These are phyloP conservation scores for Metarhizium anisopliae DNA, from an alignment of 2,329 filamentous ascomycete genomes.

Conservation along the genomic window DNA sequence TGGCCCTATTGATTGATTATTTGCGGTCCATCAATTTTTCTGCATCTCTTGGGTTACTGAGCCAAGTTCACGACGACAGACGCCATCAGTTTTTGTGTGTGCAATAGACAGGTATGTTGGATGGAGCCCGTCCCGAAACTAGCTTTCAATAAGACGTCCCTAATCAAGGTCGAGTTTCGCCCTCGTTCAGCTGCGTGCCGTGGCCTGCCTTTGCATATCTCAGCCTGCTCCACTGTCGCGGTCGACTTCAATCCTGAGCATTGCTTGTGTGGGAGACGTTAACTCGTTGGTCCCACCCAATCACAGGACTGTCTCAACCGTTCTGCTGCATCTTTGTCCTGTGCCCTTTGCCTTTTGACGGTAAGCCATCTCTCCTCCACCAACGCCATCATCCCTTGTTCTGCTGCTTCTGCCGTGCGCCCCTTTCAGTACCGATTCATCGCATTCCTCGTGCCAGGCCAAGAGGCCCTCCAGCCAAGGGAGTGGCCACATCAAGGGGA, in stretches of 20 bases:
- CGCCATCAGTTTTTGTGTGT: background rate
- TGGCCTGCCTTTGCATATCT: conserved; percentile 24
- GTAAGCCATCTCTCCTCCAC: conserved; percentile 36
- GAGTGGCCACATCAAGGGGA: conserved; percentile 14
- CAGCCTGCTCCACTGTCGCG: conserved; percentile 31
- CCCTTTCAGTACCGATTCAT: conserved; percentile 13
- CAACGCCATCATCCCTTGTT: conserved; percentile 7
- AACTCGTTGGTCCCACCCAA: conserved; percentile 51
- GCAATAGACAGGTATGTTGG: conserved; percentile 18
- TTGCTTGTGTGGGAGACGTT: conserved; percentile 52
- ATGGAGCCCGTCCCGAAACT: conserved; percentile 6
- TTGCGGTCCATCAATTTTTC: background rate
- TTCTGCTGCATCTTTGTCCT: conserved; percentile 31
- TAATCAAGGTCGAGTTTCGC: conserved; percentile 6
- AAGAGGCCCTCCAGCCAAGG: conserved; percentile 18
- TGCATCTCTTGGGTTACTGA: background rate
- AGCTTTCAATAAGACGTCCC: conserved; percentile 7
- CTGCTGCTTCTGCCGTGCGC: background rate
- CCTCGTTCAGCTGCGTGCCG: conserved; percentile 28
- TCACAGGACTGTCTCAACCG: conserved; percentile 38
- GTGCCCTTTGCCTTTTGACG: conserved; percentile 29
- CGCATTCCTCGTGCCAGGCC: conserved; percentile 18
- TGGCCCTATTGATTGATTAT: background rate
- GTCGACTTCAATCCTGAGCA: conserved; percentile 32
- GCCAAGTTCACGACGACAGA: background rate